These are phyloP conservation scores for Malus orientalis DNA, from an alignment of 306 rosid genomes.

Conservation along the genomic window DNA sequence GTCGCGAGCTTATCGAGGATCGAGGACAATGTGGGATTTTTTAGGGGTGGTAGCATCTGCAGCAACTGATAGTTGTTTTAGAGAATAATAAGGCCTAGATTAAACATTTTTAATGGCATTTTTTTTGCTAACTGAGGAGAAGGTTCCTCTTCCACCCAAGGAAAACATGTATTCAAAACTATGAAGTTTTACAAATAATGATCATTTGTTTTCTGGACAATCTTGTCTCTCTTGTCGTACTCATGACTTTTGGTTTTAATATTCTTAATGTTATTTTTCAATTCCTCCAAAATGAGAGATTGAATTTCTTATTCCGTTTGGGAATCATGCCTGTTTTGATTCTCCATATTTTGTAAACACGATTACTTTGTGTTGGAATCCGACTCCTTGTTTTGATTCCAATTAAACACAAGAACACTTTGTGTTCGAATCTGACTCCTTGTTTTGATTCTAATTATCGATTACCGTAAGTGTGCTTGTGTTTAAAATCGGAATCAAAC, in stretches of 20 bases:
- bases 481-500: too few species aligned
- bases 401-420: too few species aligned
- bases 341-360: too few species aligned
- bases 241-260: neutral
- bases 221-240: neutral
- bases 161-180: neutral
- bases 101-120: neutral
- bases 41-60: slow-evolving; percentile 6
- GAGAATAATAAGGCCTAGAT: slow-evolving; percentile 28
- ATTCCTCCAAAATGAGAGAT: too few species aligned
- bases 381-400: too few species aligned
- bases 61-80: slow-evolving; percentile 9
- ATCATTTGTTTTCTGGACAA: slow-evolving; percentile 5
- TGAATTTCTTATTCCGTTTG: too few species aligned
- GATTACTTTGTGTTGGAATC: too few species aligned
- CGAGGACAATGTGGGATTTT: slow-evolving; percentile 6
- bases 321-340: too few species aligned
- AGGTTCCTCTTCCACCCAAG: neutral
- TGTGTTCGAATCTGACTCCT: too few species aligned
- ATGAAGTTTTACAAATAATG: neutral
- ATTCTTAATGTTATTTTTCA: too few species aligned
- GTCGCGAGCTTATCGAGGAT: slow-evolving; percentile 26
- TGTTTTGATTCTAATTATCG: too few species aligned
- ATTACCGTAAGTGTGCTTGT: too few species aligned
- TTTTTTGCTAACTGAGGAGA: slow-evolving; percentile 14